Evolutionary conservation across 805 yeast genomes (phyloP).

Genomic region (Suhomyces faveliae): DNA sequence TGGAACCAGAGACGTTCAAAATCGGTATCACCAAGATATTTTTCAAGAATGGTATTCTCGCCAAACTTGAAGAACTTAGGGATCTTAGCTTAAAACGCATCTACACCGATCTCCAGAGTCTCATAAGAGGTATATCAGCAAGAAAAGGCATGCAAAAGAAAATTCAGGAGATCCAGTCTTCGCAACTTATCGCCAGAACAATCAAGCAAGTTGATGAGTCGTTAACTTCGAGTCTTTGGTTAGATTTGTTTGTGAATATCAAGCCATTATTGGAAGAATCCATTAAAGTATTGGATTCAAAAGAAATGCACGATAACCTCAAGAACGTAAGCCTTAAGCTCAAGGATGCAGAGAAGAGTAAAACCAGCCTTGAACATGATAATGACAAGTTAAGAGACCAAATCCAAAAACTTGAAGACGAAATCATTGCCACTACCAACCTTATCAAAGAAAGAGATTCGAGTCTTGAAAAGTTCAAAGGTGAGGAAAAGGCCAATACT

Average conservation of each 20-base stretch:
- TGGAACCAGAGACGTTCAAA: constrained; percentile 60
- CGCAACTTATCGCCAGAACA: constrained; percentile 63
- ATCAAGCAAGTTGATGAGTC: constrained; percentile 52
- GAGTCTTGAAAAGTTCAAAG: constrained; percentile 42
- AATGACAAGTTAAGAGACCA: constrained; percentile 41
- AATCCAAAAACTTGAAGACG: constrained; percentile 32
- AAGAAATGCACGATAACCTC: constrained; percentile 56
- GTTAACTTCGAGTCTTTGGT: constrained; percentile 67
- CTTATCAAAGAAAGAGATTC: constrained; percentile 47
- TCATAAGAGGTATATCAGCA: constrained; percentile 59
- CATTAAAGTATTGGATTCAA: constrained; percentile 56
- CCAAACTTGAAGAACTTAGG: constrained; percentile 73
- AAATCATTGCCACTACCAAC: constrained; percentile 25
- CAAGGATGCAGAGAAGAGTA: constrained; percentile 35
- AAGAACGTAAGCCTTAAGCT: constrained; percentile 46
- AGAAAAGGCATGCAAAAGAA: constrained; percentile 48
- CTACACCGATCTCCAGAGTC: constrained; percentile 61
- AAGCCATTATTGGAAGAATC: constrained; percentile 74
- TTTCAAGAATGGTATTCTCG: constrained; percentile 74
- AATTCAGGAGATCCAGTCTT: constrained; percentile 65
- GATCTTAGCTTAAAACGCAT: constrained; percentile 59
- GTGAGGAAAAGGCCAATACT: constrained; percentile 33
- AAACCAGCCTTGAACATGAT: constrained; percentile 30
- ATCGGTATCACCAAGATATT: constrained; percentile 73
- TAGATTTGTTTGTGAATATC: constrained; percentile 62